Conservation (phyloP, 2,329 filamentous ascomycete species). For the Emericellopsis cladophorae region DNA sequence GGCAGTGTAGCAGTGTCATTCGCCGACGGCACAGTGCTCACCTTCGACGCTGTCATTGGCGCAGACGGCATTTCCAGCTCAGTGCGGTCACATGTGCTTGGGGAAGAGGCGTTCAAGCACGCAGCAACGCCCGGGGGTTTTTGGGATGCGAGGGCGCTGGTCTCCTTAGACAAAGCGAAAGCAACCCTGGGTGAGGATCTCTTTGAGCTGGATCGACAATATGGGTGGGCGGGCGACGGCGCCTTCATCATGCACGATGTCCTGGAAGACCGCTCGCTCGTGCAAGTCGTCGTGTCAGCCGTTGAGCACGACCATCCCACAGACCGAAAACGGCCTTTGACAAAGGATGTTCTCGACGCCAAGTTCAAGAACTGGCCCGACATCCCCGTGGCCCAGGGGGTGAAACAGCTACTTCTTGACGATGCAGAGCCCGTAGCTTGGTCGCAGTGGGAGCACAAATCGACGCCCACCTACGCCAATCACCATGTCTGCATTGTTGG, state of each 20-base stretch:
- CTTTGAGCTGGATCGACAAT: neutral
- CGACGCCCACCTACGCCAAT: constrained; percentile 5
- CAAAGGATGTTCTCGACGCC: neutral
- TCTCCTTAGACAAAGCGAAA: neutral
- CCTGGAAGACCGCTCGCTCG: neutral
- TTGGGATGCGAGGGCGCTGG: too few relatives aligned
- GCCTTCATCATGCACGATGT: neutral
- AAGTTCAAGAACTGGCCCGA: neutral
- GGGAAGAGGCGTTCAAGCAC: too few relatives aligned
- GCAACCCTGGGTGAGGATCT: neutral
- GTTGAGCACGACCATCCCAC: neutral
- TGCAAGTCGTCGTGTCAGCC: neutral
- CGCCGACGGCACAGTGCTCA: neutral
- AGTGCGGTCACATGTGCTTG: too few relatives aligned
- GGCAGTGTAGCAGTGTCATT: neutral
- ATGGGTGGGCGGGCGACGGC: neutral
- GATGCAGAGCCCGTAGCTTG: neutral
- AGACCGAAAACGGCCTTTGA: neutral
- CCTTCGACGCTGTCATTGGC: neutral
- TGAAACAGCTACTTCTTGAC: constrained; percentile 4
- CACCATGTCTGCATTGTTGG: constrained; percentile 10
- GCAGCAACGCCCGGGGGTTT: too few relatives aligned
- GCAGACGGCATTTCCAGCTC: too few relatives aligned
- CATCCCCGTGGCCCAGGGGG: neutral
- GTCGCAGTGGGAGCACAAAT: constrained; percentile 6